Evolutionary conservation across 2,329 filamentous ascomycete species (phyloP).

Genomic region (Tolypocladium album): DNA sequence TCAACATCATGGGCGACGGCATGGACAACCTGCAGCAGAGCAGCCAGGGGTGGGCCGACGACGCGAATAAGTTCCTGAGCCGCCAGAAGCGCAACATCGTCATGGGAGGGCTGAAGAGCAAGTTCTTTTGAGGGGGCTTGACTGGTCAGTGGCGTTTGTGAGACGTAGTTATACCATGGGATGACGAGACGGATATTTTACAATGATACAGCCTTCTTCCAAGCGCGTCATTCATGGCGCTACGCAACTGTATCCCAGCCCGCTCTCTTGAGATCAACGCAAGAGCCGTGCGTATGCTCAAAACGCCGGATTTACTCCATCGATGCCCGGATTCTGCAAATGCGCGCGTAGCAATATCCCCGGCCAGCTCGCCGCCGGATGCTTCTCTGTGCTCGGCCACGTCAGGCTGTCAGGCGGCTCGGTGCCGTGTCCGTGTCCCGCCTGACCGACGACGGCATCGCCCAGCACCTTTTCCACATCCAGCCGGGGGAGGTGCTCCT

Average conservation of each 20-base stretch:
- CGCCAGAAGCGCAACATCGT: slow-evolving; percentile 83
- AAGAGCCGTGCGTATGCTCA: slow-evolving; percentile 2
- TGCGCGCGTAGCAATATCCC: slow-evolving; percentile 18
- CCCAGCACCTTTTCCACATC: slow-evolving; percentile 13
- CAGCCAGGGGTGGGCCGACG: slow-evolving; percentile 74
- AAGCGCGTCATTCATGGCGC: too few species aligned
- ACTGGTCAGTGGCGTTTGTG: not conserved
- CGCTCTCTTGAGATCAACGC: not conserved
- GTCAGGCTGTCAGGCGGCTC: slow-evolving; percentile 11
- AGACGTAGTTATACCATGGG: not conserved
- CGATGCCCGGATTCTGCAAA: slow-evolving; percentile 15
- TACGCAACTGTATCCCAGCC: not conserved
- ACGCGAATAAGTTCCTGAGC: slow-evolving; percentile 76
- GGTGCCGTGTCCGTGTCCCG: slow-evolving; percentile 7
- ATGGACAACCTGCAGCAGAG: slow-evolving; percentile 76
- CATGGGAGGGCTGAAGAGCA: slow-evolving; percentile 55
- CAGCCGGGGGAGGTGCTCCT: slow-evolving; percentile 13
- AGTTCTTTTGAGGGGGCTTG: slow-evolving; percentile 31
- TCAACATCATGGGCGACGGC: slow-evolving; percentile 71
- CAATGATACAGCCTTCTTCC: not conserved
- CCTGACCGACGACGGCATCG: slow-evolving; percentile 17
- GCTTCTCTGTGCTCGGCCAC: slow-evolving; percentile 15
- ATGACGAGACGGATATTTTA: not conserved
- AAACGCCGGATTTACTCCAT: slow-evolving; percentile 17
- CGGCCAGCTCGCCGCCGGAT: slow-evolving; percentile 18